Evolutionary conservation across 83 land plant genomes (phyloP), one percentile per base, ranked within the genome.

Genomic region (Picea abies): DNA sequence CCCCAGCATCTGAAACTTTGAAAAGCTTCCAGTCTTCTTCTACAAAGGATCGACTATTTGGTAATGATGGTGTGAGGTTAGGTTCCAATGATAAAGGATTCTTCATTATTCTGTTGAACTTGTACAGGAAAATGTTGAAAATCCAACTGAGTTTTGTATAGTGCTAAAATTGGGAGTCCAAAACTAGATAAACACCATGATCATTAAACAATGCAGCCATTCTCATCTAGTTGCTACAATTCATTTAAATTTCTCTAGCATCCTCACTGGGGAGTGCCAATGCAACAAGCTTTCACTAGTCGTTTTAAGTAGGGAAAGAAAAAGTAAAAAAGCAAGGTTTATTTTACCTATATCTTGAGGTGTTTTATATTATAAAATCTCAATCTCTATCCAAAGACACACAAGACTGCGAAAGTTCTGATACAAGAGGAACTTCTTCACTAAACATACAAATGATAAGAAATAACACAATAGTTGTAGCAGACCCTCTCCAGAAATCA

Each of bases 311-410:
- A 5, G 5, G 7, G 47, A 0, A 41, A 5, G 47, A 0, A 41
- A 41, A 35, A 95, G 93, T 84, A 86, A 81, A 84, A 96, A 88
- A 84, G 73, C 98, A 96, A 80, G 92, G 93, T 67, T 84, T 96
- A 19, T 96, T 87, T 75, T 93, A 96, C 84, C 88, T 96, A 84
- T 96, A 91, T 71, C 78, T 96, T 41, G 97, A 96, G 86, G 94
- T 97, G 22, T 87, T 94, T 83, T 96, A 96, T 37, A 84, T 96
- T 11, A 92, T 81, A 39, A 91, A 95, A 84, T 91, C 88, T 39
- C 94, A 91, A 71, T 84, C 81, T 62, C 80, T 61, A 76, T 49
- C 83, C 16, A 86, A 88, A 71, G 91, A 86, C 44, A 60, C 78
- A 41, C 87, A 86, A 63, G 85, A 76, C 37, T 60, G 82, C 70